Base-by-base conservation (phyloP, 306 rosid species). In the Oemleria cerasiformis region DNA sequence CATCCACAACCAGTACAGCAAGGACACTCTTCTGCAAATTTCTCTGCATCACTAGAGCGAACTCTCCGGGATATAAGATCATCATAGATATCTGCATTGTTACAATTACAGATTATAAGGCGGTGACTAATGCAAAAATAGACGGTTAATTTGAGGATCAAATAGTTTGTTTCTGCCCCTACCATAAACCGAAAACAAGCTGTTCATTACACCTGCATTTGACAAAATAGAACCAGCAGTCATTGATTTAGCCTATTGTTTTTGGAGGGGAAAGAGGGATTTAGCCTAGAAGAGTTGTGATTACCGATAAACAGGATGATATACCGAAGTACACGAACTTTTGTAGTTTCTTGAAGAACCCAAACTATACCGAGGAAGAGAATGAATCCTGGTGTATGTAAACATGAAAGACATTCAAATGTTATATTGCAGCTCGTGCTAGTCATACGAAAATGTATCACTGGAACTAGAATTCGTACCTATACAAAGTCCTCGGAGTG, bases 1-100 rank as follows among this genome's bases (percentile, higher is more conserved):
- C 93, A 88, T 71, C 90, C 93, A 64, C 79, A 78, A 68, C 93
- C 93, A 60, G 75, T 81, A 68, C 93, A 88, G 73, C 90, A 88
- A 44, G 90, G 93, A 70, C 93, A 88, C 43, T 79, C 90, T 82
- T 85, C 88, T 0, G 93, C 84, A 71, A 88, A 84, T 62, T 88
- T 88, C 69, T 88, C 93, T 7, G 93, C 93, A 70, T 88, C 93
- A 51, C 93, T 88, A 3, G 88, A 79, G 71, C 83, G 77, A 40
- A 88, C 93, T 82, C 93, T 79, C 2, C 88, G 90, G 48, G 93
- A 88, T 56, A 88, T 88, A 38, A 86, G 76, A 67, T 88, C 90
- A 42, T 88, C 93, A 9, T 88, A 88, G 34, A 88, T 88, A 80
- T 88, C 93, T 88, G 85, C 56, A 85, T 34, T 9, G 50, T 17